Evolutionary conservation across 192 early-diverging fungal genomes (phyloP), one percentile per base, ranked within the genome.

Genomic region (Rhizophlyctis rosea): DNA sequence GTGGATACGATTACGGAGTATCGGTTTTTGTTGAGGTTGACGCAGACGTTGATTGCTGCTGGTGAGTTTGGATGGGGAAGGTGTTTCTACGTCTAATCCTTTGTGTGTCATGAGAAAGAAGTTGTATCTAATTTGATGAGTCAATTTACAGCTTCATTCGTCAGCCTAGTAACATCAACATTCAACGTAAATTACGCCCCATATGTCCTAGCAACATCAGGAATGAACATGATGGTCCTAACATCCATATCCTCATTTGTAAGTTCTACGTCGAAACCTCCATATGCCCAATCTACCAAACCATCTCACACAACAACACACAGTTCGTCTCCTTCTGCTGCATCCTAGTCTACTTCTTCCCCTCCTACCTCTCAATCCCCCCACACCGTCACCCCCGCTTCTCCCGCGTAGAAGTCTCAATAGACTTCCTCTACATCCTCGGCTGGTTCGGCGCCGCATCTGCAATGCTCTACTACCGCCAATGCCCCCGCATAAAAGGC

Each of bases 271-370:
- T n/a, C n/a, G 24, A 47, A 5, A 16, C 2, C 1, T 1, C 32
- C 67, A n/a, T n/a, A n/a, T n/a, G n/a, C n/a, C n/a, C n/a, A n/a
- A n/a, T n/a, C n/a, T n/a, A n/a, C n/a, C n/a, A n/a, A n/a, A n/a
- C 1, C 49, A 31, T n/a, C 24, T 28, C 32, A 16, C 49, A 31
- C 25, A 9, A 18, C 27, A 50, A 31, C 21, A n/a, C n/a, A 16
- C 30, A 77, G 78, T 77, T 80, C 32, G 61, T 75, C 28, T 80
- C 78, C 3, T 72, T 78, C 54, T 54, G 76, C 18, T 71, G 72
- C 64, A 61, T 80, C 31, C n/a, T 80, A 11, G 72, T 78, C 14
- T 80, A 80, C 65, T 65, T 58, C 36, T 69, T 75, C 50, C 78
- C 78, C 18, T 65, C 75, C 13, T 71, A 58, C 36, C 66, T 75